A percentile compares a stretch with the other conserved stretches of the same genome.
phyloP scores from a whole-genome alignment of 1,284 basidiomycete species.

The Fomitopsis betulina region DNA sequence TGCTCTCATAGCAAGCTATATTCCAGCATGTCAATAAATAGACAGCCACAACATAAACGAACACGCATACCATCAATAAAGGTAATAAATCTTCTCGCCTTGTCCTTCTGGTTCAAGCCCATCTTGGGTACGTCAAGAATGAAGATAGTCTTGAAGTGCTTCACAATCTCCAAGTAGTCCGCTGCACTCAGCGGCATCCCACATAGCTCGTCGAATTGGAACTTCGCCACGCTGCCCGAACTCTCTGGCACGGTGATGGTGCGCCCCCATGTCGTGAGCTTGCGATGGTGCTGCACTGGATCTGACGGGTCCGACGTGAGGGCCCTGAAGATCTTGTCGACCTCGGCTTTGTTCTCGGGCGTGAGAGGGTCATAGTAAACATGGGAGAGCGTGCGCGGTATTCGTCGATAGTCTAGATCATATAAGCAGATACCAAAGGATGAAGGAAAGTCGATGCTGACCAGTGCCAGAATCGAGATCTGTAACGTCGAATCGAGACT shows the following conservation, averaged over 20 bases:
- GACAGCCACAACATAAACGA: neutral
- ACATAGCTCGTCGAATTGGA: constrained; percentile 87
- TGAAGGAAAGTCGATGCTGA: constrained; percentile 25
- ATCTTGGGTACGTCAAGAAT: constrained; percentile 86
- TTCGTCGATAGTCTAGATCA: constrained; percentile 80
- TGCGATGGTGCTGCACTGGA: constrained; percentile 60
- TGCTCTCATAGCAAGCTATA: constrained; percentile 87
- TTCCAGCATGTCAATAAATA: constrained; percentile 1
- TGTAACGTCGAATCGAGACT: constrained; percentile 80
- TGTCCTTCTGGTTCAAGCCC: constrained; percentile 84
- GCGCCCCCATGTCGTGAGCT: constrained; percentile 87
- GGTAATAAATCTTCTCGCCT: constrained; percentile 93
- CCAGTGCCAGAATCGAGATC: constrained; percentile 95
- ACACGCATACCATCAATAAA: constrained; percentile 81
- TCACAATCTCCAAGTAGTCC: constrained; percentile 94
- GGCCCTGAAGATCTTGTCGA: constrained; percentile 81
- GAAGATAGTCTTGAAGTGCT: constrained; percentile 85
- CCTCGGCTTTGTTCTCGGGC: constrained; percentile 59
- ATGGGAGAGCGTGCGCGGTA: constrained; percentile 85
- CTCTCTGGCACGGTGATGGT: constrained; percentile 77
- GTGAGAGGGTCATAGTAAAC: constrained; percentile 87
- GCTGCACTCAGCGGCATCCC: constrained; percentile 88
- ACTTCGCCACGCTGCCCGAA: constrained; percentile 77
- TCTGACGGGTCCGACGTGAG: constrained; percentile 51
- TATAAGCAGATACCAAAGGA: neutral